These are phyloP conservation scores for Uromyces viciae-fabae DNA, from an alignment of 1,284 basidiomycete genomes.

Conservation along the genomic window DNA sequence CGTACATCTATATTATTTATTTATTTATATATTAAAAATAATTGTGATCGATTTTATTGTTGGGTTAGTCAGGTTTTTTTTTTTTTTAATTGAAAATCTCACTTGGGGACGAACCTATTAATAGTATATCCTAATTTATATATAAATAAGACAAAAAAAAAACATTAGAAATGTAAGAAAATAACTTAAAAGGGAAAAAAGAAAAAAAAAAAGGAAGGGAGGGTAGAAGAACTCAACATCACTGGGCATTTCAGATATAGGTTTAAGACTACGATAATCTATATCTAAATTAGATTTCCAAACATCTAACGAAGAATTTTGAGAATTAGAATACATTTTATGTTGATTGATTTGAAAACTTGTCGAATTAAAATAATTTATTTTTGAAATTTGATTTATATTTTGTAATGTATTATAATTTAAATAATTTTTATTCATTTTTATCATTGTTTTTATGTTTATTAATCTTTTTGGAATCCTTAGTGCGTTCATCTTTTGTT, in stretches of 20 bases:
- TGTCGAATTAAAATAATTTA: background rate
- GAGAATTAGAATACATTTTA: background rate
- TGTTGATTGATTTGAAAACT: background rate
- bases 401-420: too few relatives aligned
- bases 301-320: background rate
- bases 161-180: too few relatives aligned
- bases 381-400: background rate
- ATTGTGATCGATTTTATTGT: background rate
- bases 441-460: too few relatives aligned
- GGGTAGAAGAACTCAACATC: constrained; percentile 65
- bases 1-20: constrained; percentile 69
- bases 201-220: constrained; percentile 53
- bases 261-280: constrained; percentile 78
- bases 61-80: constrained; percentile 11
- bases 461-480: too few relatives aligned
- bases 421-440: too few relatives aligned
- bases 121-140: background rate
- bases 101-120: background rate
- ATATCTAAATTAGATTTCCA: constrained; percentile 55
- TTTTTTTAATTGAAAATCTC: background rate
- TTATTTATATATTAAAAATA: too few relatives aligned
- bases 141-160: too few relatives aligned
- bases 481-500: too few relatives aligned
- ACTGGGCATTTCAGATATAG: constrained; percentile 71
- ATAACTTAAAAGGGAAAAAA: constrained; percentile 23